Evolutionary conservation across 805 yeast genomes (phyloP).

Genomic region (Wickerhamiella lipophila): DNA sequence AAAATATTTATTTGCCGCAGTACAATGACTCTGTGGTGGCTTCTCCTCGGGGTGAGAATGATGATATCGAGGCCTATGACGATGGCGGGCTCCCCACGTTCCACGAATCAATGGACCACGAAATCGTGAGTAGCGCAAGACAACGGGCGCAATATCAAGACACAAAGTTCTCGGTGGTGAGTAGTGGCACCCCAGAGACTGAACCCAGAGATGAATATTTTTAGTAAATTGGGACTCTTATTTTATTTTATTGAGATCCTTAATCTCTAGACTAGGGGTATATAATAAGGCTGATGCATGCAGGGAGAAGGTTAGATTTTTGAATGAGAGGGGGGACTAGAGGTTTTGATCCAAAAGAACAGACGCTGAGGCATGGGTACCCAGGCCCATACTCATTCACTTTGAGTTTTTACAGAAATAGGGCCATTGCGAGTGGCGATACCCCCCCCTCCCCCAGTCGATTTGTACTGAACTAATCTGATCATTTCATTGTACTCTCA

Average conservation of each 20-base stretch:
- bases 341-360: too few species aligned
- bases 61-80: background rate
- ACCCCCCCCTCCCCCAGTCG: background rate
- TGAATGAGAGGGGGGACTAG: too few species aligned
- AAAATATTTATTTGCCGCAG: slow-evolving; percentile 25
- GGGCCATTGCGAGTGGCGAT: background rate
- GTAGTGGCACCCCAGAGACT: slow-evolving; percentile 6
- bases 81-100: slow-evolving; percentile 22
- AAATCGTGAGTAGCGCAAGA: slow-evolving; percentile 16
- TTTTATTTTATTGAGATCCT: too few species aligned
- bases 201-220: background rate
- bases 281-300: background rate
- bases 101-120: slow-evolving; percentile 22
- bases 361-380: too few species aligned
- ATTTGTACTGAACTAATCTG: background rate
- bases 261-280: background rate
- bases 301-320: too few species aligned
- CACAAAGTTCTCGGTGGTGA: slow-evolving; percentile 9
- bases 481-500: too few species aligned
- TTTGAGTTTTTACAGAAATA: background rate
- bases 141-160: background rate
- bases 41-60: background rate
- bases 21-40: slow-evolving; percentile 16
- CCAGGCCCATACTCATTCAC: background rate
- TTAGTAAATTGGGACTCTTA: too few species aligned